phyloP scores from a whole-genome alignment of 2,329 filamentous ascomycete genomes.

The Colletotrichum coccodes region DNA sequence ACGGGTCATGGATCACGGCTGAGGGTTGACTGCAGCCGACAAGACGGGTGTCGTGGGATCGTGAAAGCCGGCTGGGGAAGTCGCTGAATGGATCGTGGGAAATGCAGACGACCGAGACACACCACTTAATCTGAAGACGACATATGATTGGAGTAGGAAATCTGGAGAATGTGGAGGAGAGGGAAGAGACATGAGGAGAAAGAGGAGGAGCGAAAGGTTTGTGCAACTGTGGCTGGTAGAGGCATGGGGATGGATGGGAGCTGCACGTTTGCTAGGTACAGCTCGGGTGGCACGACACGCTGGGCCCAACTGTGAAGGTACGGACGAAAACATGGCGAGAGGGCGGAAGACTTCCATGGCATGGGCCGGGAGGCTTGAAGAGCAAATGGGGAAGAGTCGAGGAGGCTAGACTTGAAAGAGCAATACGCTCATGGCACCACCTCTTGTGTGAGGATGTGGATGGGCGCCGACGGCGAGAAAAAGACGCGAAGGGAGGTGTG shows the following conservation, averaged over 20 bases:
- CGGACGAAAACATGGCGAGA: neutral
- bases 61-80: neutral
- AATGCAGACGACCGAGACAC: slow-evolving; percentile 6
- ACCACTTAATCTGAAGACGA: neutral
- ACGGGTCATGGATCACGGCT: neutral
- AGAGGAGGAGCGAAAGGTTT: neutral
- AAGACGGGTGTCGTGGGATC: neutral
- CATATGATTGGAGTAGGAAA: slow-evolving; percentile 18
- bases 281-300: neutral
- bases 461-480: neutral
- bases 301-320: neutral
- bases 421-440: neutral
- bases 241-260: neutral
- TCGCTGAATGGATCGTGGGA: neutral
- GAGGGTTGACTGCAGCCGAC: neutral
- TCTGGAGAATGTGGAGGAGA: slow-evolving; percentile 14
- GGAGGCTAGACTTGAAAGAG: neutral
- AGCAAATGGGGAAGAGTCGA: neutral
- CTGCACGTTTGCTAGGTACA: neutral
- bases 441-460: neutral
- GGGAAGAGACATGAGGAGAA: neutral
- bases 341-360: neutral
- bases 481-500: neutral
- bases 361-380: too few relatives aligned
- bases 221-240: neutral